Base-by-base conservation (phyloP, 805 yeast species). In the Yamadazyma takamatsuzukensis region DNA sequence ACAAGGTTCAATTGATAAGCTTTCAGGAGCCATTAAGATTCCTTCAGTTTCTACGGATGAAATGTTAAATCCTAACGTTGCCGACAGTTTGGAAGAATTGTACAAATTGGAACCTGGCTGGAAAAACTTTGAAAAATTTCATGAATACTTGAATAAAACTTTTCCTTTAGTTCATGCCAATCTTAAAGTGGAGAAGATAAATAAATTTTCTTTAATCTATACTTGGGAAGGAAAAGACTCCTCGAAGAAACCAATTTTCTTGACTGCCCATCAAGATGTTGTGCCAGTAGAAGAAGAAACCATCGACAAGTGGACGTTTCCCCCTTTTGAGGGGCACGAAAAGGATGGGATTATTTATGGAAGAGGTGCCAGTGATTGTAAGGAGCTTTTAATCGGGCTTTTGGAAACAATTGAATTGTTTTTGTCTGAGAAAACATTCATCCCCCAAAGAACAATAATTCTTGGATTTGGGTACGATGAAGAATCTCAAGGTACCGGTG, bases 401-500 rank as follows among this genome's bases (percentile, higher is more conserved):
- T 44, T 65, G 33, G 69, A 67, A 30, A 40, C 63, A 2, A 38
- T 59, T n/a, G 69, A 63, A 32, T 41, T 59, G 8, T 43, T 63
- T 11, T 48, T 62, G 29, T 29, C 42, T 6, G 64, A 56, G 29
- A 48, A 41, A 2, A 28, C 41, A 19, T 71, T 72, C 42, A 31
- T 44, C 12, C 76, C 76, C 2, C 42, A 52, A 33, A 54, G 77
- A 45, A 68, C 74, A 0, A 52, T 71, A 9, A 45, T 71, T 7
- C 48, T 68, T n/a, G 68, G 67, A 0, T 70, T 70, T 44, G 77
- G 76, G 1, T 71, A 68, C 34, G 78, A 72, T 44, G 78, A 72
- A 45, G 78, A 72, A 48, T 52, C 68, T 10, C 47, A 49, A 6
- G 77, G 76, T 1, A 30, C 47, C 0, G 74, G 70, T 3, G 70